Evolutionary conservation across 1,284 basidiomycete genomes (phyloP).

Genomic region (Ustilago esculenta): DNA sequence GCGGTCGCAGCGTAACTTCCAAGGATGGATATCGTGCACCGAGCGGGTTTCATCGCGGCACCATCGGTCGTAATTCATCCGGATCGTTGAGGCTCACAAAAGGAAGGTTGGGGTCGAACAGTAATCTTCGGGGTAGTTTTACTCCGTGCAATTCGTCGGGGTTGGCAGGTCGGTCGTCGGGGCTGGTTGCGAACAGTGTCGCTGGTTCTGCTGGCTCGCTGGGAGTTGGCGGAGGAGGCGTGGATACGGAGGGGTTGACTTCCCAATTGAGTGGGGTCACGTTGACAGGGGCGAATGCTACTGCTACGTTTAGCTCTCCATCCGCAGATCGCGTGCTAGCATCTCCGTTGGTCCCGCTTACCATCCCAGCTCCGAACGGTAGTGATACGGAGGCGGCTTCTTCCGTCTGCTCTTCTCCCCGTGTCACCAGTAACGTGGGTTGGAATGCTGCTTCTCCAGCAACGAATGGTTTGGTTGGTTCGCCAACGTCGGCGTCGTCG

Average conservation of each 20-base stretch:
- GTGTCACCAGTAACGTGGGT: neutral
- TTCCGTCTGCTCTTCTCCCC: neutral
- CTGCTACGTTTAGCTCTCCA: slow-evolving; percentile 19
- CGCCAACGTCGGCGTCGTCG: no score
- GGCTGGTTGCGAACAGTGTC: neutral
- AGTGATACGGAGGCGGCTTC: no score
- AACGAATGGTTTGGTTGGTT: no score
- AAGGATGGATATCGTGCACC: slow-evolving; percentile 25
- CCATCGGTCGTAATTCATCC: slow-evolving; percentile 29
- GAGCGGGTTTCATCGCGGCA: slow-evolving; percentile 5
- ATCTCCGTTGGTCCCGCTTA: slow-evolving; percentile 1
- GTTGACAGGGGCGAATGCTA: slow-evolving; percentile 18
- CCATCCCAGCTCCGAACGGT: no score
- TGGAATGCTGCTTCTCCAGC: no score
- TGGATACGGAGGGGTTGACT: slow-evolving; percentile 22
- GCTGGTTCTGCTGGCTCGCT: neutral
- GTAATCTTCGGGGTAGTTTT: slow-evolving; percentile 19
- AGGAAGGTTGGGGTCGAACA: slow-evolving; percentile 26
- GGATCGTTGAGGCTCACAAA: slow-evolving; percentile 37
- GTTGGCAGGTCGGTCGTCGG: neutral
- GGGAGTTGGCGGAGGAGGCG: no score
- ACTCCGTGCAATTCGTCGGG: slow-evolving; percentile 1
- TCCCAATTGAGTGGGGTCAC: slow-evolving; percentile 27
- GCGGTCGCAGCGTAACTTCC: slow-evolving; percentile 20
- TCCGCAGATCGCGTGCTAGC: neutral